Evolutionary conservation across 495 filamentous ascomycete genomes (phyloP), one percentile per base, ranked within the genome.

Genomic region (Aspergillus steynii): DNA sequence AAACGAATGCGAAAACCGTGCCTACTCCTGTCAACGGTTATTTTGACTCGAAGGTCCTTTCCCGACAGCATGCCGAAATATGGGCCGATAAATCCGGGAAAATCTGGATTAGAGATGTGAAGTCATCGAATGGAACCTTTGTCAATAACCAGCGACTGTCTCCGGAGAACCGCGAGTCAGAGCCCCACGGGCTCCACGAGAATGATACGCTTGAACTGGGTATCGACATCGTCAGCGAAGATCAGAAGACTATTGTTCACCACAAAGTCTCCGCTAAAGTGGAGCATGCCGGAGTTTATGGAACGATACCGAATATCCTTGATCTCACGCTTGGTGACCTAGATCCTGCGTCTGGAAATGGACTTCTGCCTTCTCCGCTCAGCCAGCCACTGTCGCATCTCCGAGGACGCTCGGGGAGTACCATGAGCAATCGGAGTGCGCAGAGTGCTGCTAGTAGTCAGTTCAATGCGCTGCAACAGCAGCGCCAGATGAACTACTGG

Each of bases 111-210:
- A 87, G 92, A 37, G 95, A 99, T 76, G 89, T 99, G 63, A 98
- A 97, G 72, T 98, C 95, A 4, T 98, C 95, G 2, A 99, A 99
- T 67, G 95, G 95, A 47, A 99, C 95, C 0, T 99, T 99, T 74
- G 93, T 99, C 56, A 99, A 97, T 61, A 92, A 91, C n/a, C 82
- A 87, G 20, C 86, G 95, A 28, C 71, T 99, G 53, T 97, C 95
- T 8, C 89, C 85, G 29, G 95, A 99, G 67, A 97, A 96, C 66
- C 83, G 91, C 61, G 95, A 99, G 66, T 97, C 93, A 1, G 95
- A 99, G 48, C 92, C 95, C 0, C 91, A 97, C 64, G 92, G 97
- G 66, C 76, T 99, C 29, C 86, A 91, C 59, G 90, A 93, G 59
- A 85, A 89, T 63, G 95, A 98, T 70, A 88, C 93, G 46, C 75